A percentile compares a stretch with the other conserved stretches of the same genome.
phyloP scores from a whole-genome alignment of 1,284 basidiomycete genomes.

The Ceraceosorus guamensis region DNA sequence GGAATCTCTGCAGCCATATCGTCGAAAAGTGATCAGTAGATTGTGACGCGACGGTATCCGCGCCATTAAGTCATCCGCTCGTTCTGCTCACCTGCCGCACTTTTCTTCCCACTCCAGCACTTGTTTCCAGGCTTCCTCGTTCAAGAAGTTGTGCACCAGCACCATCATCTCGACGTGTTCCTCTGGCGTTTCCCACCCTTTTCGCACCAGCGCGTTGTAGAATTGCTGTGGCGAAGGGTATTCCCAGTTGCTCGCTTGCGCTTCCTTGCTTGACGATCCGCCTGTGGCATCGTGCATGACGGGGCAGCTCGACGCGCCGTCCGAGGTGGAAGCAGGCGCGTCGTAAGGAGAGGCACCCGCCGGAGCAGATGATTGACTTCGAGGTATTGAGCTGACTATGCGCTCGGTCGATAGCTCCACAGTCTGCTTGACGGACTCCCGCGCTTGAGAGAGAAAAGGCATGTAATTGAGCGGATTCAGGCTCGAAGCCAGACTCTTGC shows the following conservation, averaged over 20 bases:
- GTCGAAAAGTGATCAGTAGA: no score
- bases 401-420: conserved; percentile 67
- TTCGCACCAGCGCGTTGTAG: conserved; percentile 91
- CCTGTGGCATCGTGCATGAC: conserved; percentile 15
- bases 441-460: conserved; percentile 68
- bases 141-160: conserved; percentile 94
- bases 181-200: conserved; percentile 96
- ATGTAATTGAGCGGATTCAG: conserved; percentile 81
- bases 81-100: conserved; percentile 49
- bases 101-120: conserved; percentile 82
- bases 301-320: conserved; percentile 17
- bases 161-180: conserved; percentile 96
- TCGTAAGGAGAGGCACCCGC: conserved; percentile 43
- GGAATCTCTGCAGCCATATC: no score
- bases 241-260: conserved; percentile 64
- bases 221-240: conserved; percentile 98
- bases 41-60: no score
- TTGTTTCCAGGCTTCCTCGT: conserved; percentile 92
- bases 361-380: conserved; percentile 53
- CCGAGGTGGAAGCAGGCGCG: conserved; percentile 12
- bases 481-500: conserved; percentile 9
- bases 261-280: conserved; percentile 11
- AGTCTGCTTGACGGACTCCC: conserved; percentile 56
- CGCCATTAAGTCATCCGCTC: conserved; percentile 18
- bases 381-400: conserved; percentile 75